Evolutionary conservation across 306 rosid species (phyloP), one percentile per base, ranked within the genome.

Genomic region (Vigna unguiculata): DNA sequence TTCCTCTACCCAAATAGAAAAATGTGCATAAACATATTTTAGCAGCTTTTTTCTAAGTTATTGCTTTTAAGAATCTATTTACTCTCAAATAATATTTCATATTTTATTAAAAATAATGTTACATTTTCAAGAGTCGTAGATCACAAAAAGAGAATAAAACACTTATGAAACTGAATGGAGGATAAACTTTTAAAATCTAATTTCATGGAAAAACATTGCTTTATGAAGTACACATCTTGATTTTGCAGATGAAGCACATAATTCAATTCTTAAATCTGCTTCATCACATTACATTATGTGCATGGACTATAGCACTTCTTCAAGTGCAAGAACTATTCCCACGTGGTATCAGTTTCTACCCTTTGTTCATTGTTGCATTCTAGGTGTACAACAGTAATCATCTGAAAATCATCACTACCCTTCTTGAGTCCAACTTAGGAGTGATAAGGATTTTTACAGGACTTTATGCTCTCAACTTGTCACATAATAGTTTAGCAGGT

Each of bases 401-500:
- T 43, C 72, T 30, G 67, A 57, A 60, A 52, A 58, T 49, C 66
- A 59, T 54, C 61, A 81, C 25, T 64, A 34, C 67, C 67, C 38
- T 51, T 79, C 72, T 79, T 52, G 41, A 53, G 61, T 64, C 34
- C 72, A 73, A 9, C 74, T 72, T 28, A 28, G 6, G 9, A 80
- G 17, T 52, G 74, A 54, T 52, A 13, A 40, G 55, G 71, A 49
- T 48, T 70, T 59, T 34, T n/a, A n/a, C n/a, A n/a, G n/a, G n/a
- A 59, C 86, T 90, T 0, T 20, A 75, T 32, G 47, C 49, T 6
- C 86, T 90, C 12, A 85, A 90, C 82, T 52, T 87, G 67, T 90
- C 91, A 45, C 22, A 82, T 32, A 90, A 90, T 80, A 76, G 75
- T n/a, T n/a, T n/a, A n/a, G n/a, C n/a, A n/a, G n/a, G n/a, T n/a